Base-by-base conservation (phyloP, 2,329 filamentous ascomycete genomes). In the Penicillium sp. region DNA sequence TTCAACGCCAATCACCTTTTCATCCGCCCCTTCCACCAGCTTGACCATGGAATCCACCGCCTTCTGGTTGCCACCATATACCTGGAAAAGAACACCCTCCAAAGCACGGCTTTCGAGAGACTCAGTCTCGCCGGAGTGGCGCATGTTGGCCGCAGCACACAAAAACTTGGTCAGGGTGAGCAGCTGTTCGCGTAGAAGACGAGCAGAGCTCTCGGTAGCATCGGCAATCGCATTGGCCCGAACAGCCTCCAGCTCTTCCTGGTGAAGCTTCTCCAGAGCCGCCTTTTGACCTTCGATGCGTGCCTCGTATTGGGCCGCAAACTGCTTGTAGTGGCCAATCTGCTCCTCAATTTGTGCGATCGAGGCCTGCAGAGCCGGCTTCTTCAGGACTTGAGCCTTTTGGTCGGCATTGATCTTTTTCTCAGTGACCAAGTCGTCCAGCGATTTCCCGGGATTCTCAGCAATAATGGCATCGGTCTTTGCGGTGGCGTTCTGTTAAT, bases 401-500 rank as follows among this genome's bases (percentile, higher is more conserved):
- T 85, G 82, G 61, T 85, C 82, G 53, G 68, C 62, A 62, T 85
- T 85, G 71, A 85, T 81, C 67, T 82, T 83, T 67, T 79, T 80
- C 46, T 76, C 68, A 2, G 73, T 73, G 40, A 84, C 76, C 35
- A 85, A 75, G n/a, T 83, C 78, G 53, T 85, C 81, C 38, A 84
- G 76, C 5, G 79, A 76, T 52, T 77, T 73, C 49, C 71, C 74
- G 5, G 80, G 78, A 65, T 84, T 78, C 54, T 82, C 81, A 46
- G 76, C 76, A 53, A 83, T 67, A 57, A 84, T 79, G 13, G 74
- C 65, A 56, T 84, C 80, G 56, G 81, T 75, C 66, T 83, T 84
- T 46, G 77, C 68, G 58, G 78, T 80, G 47, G 74, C 73, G 57
- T 79, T 78, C 77, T 81, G 53, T 24, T 41, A 9, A 35, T 34